phyloP scores from a whole-genome alignment of 768 basidiomycete genomes.

The Antrodiella citrinella region DNA sequence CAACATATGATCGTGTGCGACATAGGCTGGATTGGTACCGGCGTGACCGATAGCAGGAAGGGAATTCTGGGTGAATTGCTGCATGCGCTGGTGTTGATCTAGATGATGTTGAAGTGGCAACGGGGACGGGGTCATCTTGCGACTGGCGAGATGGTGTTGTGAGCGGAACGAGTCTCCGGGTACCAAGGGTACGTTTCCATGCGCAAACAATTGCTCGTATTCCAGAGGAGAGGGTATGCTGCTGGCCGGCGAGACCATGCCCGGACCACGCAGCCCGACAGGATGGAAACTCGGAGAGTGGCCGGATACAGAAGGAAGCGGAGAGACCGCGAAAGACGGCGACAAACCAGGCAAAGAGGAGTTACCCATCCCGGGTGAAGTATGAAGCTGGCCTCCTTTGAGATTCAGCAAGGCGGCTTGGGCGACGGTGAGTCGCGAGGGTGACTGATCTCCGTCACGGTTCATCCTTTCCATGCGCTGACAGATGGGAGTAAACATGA shows the following conservation, averaged over 20 bases:
- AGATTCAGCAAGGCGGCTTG: conserved; percentile 73
- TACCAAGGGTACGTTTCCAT: neutral
- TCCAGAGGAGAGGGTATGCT: neutral
- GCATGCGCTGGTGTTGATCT: neutral
- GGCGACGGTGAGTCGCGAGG: conserved; percentile 64
- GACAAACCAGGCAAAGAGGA: neutral
- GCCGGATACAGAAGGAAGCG: neutral
- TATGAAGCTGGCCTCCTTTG: conserved; percentile 50
- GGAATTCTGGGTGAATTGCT: neutral
- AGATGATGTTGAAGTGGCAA: neutral
- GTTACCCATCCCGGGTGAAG: neutral
- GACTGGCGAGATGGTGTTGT: neutral
- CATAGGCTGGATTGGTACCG: neutral
- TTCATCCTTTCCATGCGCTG: conserved; percentile 55
- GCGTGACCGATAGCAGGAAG: neutral
- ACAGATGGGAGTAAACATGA: neutral
- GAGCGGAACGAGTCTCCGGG: neutral
- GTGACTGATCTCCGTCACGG: conserved; percentile 56
- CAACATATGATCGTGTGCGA: neutral
- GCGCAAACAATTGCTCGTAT: neutral
- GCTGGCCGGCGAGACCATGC: neutral
- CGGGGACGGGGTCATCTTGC: neutral
- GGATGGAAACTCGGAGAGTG: neutral
- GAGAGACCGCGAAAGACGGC: neutral
- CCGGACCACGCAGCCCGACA: neutral